Evolutionary conservation across 2,329 filamentous ascomycete genomes (phyloP), one percentile per base, ranked within the genome.

Genomic region (Volutella citrinella): DNA sequence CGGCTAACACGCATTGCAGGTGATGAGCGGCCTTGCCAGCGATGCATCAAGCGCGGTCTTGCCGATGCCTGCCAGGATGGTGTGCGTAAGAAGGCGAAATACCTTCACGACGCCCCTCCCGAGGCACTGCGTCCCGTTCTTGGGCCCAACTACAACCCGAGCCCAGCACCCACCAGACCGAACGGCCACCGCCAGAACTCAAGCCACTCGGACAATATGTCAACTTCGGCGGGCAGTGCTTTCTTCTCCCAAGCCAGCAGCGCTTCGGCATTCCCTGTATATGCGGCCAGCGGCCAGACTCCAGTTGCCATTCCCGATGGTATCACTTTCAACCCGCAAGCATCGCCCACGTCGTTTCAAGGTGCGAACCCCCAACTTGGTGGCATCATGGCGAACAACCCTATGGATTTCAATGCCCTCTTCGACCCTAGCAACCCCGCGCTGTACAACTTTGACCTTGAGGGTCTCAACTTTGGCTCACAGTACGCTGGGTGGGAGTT

Each of bases 81-180:
- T 34, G 89, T 97, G 32, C 84, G 93, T 45, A 98, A 98, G 66
- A 98, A 97, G 74, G 93, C 93, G 32, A 98, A 98, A 63, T 98
- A 98, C 62, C 84, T 98, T 36, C 90, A 97, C 57, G 93, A 97
- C 72, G 89, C 91, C 17, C 90, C 91, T 21, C 80, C 88, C 32
- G 89, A 94, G 59, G 89, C 89, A 27, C 72, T 96, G 43, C 78
- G 91, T 57, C 87, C 90, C n/a, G 88, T 93, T 25, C 74, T 93
- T 29, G 82, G 83, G 6, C 79, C 82, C 19, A 80, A 74, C 43
- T 84, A 79, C 52, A 87, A 84, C 54, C 76, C 75, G 55, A 70
- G 61, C 61, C 65, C 64, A 51, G 59, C 68, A 56, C 64, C 66
- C 5, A 64, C 65, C 48, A 57, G 67, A 24, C 55, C 65, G 15